phyloP scores from a whole-genome alignment of 2,329 filamentous ascomycete genomes.

The Rutstroemia sydowiana region DNA sequence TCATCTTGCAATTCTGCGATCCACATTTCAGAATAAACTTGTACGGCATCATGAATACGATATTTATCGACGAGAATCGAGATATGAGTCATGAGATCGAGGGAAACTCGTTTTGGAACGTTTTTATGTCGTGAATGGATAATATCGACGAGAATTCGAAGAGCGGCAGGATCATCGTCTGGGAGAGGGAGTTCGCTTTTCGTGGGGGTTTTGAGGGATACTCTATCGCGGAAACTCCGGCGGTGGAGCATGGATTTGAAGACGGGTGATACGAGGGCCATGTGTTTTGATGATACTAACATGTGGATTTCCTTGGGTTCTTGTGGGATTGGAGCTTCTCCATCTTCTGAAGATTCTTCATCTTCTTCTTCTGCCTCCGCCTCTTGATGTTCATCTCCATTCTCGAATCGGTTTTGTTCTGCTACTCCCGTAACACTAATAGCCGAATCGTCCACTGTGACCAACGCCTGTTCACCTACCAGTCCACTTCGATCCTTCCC shows the following conservation, averaged over 20 bases:
- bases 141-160: slow-evolving; percentile 30
- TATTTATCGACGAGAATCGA: slow-evolving; percentile 28
- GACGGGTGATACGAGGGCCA: slow-evolving; percentile 24
- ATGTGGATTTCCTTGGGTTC: slow-evolving; percentile 11
- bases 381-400: neutral
- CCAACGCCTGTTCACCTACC: neutral
- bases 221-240: slow-evolving; percentile 19
- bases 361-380: neutral
- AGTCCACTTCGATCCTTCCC: neutral
- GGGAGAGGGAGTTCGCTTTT: slow-evolving; percentile 23
- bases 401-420: neutral
- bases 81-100: slow-evolving; percentile 24
- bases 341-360: neutral
- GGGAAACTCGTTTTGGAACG: slow-evolving; percentile 23
- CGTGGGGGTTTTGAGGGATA: slow-evolving; percentile 8
- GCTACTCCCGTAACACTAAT: neutral
- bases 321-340: neutral
- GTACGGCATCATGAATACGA: slow-evolving; percentile 10
- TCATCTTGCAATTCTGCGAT: neutral
- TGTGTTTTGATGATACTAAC: slow-evolving; percentile 18
- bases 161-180: slow-evolving; percentile 28
- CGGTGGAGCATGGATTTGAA: slow-evolving; percentile 25
- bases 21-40: slow-evolving; percentile 11
- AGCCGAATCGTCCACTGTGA: slow-evolving; percentile 1
- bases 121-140: slow-evolving; percentile 22